Base-by-base conservation (phyloP, 2,329 filamentous ascomycete species). In the Davidsoniella neocaledoniae region DNA sequence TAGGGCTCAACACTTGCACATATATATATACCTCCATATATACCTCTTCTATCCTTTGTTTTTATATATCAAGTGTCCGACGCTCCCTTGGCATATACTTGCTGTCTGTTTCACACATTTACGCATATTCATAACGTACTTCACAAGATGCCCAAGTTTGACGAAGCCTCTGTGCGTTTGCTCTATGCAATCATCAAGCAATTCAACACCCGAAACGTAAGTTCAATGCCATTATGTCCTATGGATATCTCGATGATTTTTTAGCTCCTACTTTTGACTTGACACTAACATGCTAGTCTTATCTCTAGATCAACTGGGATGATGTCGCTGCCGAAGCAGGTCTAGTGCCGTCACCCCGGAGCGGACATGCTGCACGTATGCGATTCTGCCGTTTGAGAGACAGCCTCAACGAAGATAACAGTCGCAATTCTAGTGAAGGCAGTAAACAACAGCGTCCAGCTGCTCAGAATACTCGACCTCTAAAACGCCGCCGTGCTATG, bases 231-330 rank as follows among this genome's bases (percentile, higher is more conserved):
- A 8, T 25, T 16, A 21, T 16, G 14, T 2, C 10, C 17, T 14
- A 45, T 33, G 16, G 4, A 9, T 6, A 16, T 33, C 43, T 4
- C 2, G 10, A 9, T 25, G 6, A 9, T n/a, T 44, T 16, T 9
- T 3, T 12, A 21, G 19, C 16, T 43, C 9, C 21, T 33, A 33
- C 4, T 33, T 33, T 12, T 9, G 8, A 33, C 29, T 23, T 33
- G 29, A 9, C 29, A 9, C 29, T 33, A 10, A 33, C 29, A 44
- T 19, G 9, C 19, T 5, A 4, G 10, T 21, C 12, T 12, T 21
- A 19, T 45, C 16, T 45, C 16, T 45, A 45, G 43, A 12, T 45
- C 19, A 19, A 45, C 26, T 45, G 43, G 43, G 43, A 45, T 9
- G 25, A 19, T 33, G 43, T 45, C 29, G 43, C 42, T 42, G 39